Evolutionary conservation across 495 filamentous ascomycete species (phyloP), one percentile per base, ranked within the genome.

Genomic region (Neohortaea acidophila): DNA sequence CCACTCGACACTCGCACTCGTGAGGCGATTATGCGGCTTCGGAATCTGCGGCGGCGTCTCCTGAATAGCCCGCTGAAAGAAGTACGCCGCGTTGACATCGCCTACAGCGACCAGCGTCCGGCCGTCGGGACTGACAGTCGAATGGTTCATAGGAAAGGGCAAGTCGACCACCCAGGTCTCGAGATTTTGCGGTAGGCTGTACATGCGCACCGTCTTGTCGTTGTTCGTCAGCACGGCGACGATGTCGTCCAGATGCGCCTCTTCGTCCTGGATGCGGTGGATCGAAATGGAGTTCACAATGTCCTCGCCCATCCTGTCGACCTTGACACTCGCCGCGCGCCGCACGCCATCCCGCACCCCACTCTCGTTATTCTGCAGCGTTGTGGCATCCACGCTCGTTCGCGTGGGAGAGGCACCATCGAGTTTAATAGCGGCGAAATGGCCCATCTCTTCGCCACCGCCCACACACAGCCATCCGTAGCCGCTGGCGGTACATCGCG

Each of bases 381-480:
- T 65, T 51, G 82, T 74, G 22, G 75, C 67, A 45, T 79, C 73
- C 26, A 21, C 10, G 9, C 5, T 41, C 4, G 34, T 13, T 20
- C 54, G 44, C 17, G 54, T 48, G 12, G 63, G 56, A 23, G 54
- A 53, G 24, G 56, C 54, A 26, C 61, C 69, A 35, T 62, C 69
- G 29, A 82, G 65, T 44, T 63, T 69, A 45, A 97, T 79, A 26
- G 84, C 73, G 38, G 79, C 75, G 52, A 91, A 92, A 53, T 85
- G 74, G 34, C 89, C 89, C 42, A 73, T 68, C 36, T 85, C 77
- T 15, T 64, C 63, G 35, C 91, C 89, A n/a, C n/a, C n/a, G 24
- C 87, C 89, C 22, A 81, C 79, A 49, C 80, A 91, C 13, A 96
- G 69, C 82, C 82, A 96, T 35, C 83, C 84, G 54, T 81, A 70